phyloP scores from a whole-genome alignment of 31 red algal species.

The Endocladia muricata region DNA sequence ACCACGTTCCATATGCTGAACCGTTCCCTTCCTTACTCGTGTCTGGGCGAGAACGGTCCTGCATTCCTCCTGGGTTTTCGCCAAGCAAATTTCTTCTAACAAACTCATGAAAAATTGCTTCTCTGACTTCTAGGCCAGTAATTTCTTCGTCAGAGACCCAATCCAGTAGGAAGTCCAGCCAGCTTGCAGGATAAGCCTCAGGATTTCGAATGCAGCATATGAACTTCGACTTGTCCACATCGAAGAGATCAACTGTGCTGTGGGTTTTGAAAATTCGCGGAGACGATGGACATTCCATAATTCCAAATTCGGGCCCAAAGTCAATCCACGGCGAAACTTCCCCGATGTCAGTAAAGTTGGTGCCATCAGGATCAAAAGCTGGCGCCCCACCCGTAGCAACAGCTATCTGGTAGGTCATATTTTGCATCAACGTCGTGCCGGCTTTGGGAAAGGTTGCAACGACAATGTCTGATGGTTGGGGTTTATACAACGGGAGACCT shows the following conservation, averaged over 20 bases:
- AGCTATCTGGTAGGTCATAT: not conserved
- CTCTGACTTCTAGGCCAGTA: not conserved
- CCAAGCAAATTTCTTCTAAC: not conserved
- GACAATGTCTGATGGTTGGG: not conserved
- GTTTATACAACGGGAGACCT: not conserved
- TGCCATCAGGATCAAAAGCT: not conserved
- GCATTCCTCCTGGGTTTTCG: no score
- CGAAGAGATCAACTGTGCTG: not conserved
- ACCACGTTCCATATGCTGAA: no score
- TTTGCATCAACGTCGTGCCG: constrained; percentile 13
- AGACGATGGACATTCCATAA: not conserved
- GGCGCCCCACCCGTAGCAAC: not conserved
- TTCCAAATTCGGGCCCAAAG: not conserved
- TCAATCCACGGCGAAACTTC: constrained; percentile 16
- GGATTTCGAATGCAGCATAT: not conserved
- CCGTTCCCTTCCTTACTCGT: no score
- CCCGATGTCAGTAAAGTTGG: not conserved
- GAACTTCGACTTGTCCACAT: not conserved
- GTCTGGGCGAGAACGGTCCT: no score
- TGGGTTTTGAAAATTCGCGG: constrained; percentile 13
- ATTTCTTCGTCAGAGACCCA: not conserved
- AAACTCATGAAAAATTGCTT: not conserved
- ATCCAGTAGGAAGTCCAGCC: constrained; percentile 5
- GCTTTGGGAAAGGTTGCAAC: constrained; percentile 16
- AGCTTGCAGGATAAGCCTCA: not conserved